Evolutionary conservation across 495 filamentous ascomycete genomes (phyloP).

Genomic region (Hypoxylon fuscum): DNA sequence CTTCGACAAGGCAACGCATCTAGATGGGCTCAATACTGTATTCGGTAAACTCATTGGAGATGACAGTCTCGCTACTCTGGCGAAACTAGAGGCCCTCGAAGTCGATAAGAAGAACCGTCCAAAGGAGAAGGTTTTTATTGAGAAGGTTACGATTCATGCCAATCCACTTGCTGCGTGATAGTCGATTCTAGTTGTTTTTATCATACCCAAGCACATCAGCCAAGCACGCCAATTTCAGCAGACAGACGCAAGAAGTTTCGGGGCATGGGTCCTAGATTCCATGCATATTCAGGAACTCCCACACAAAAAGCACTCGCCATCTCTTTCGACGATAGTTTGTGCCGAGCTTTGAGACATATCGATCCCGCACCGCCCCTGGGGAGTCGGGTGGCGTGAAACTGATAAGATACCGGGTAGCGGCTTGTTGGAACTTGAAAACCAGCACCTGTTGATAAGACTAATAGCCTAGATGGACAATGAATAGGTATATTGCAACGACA

Average conservation of each 20-base stretch:
- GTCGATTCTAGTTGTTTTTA: not conserved
- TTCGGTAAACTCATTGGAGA: constrained; percentile 82
- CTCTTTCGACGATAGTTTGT: no score
- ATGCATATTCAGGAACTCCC: not conserved
- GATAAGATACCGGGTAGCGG: no score
- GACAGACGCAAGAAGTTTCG: not conserved
- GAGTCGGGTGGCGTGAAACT: no score
- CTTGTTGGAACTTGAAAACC: no score
- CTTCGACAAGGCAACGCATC: constrained; percentile 85
- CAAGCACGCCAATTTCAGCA: not conserved
- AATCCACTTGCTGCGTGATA: constrained; percentile 84
- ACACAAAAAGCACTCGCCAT: no score
- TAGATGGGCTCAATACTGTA: constrained; percentile 93
- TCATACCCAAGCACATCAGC: not conserved
- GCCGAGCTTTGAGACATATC: no score
- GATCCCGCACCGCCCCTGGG: no score
- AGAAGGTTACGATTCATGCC: constrained; percentile 86
- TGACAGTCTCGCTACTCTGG: constrained; percentile 73
- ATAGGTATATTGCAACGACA: no score
- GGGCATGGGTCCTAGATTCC: not conserved
- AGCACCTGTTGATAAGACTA: no score
- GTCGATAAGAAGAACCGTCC: constrained; percentile 94
- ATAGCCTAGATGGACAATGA: no score
- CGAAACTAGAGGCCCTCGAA: constrained; percentile 76
- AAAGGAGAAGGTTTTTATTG: constrained; percentile 73